Base-by-base conservation (phyloP, 163 green algal genomes). In the Trebouxiophyceae sp. region DNA sequence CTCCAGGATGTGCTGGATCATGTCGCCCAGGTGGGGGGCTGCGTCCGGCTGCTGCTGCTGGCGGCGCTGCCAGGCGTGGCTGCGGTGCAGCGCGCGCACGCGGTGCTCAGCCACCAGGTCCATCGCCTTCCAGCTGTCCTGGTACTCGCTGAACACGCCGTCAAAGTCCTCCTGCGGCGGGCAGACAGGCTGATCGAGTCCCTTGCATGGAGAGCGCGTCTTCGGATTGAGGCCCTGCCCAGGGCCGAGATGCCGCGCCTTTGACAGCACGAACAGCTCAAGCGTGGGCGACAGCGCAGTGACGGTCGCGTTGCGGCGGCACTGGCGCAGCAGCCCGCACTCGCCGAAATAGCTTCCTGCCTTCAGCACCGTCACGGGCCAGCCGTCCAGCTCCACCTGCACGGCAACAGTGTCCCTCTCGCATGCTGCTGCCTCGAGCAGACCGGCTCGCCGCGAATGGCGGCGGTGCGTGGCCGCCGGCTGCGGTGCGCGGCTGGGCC, bases 291-390 rank as follows among this genome's bases (percentile, higher is more conserved):
- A 71, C 2, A 76, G 34, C 5, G 63, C 61, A 6, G 58, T 47
- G 22, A 80, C 67, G 45, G 69, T 72, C 8, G 74, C 74, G 26
- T 33, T 67, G 27, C 74, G 60, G n/a, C 63, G 66, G 20, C 54
- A 45, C 16, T 73, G 45, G 5, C 66, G 54, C 46, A 81, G 70
- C 46, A 81, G 54, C 29, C 59, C 63, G 32, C 77, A 72, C 65
- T 82, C 76, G 0, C 76, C 76, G 65, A 82, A 82, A 65, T 82
- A 82, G 56, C 54, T 73, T 0, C 76, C 76, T 20, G 58, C 67
- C 63, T 70, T 66, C 54, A 82, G 58, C 54, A 73, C 46, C 0
- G 72, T 79, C 31, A 82, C 57, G 19, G 50, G 23, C 24, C 54
- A 59, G 24, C 68, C 76, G 8, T 71, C 45, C 27, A 75, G 27